phyloP scores from a whole-genome alignment of 345 rosid genomes.

The Anacardium occidentale region DNA sequence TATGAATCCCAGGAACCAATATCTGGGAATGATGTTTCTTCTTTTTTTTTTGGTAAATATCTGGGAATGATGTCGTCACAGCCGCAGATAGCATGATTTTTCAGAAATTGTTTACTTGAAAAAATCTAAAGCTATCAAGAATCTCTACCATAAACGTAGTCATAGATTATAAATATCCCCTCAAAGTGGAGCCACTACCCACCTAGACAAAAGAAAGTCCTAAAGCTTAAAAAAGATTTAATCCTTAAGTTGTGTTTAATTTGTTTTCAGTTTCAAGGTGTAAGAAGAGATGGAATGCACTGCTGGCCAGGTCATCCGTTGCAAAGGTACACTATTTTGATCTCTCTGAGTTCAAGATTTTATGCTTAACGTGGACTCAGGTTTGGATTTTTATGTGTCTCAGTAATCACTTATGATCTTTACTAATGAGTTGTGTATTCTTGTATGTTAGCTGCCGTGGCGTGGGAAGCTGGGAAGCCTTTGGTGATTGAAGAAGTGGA shows the following conservation, averaged over 20 bases:
- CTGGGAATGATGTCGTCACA: slow-evolving; percentile 9
- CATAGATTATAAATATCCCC: neutral
- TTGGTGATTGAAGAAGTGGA: slow-evolving; percentile 50
- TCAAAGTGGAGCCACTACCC: neutral
- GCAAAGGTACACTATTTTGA: slow-evolving; percentile 18
- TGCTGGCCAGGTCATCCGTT: slow-evolving; percentile 21
- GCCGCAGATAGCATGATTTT: neutral
- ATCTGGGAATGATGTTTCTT: neutral
- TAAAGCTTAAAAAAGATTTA: neutral
- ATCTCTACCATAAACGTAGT: too few species aligned
- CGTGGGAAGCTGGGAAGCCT: slow-evolving; percentile 64
- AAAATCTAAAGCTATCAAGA: neutral
- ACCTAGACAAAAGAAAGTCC: neutral
- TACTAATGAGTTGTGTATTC: too few species aligned
- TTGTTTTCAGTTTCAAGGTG: neutral
- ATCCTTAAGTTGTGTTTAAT: neutral
- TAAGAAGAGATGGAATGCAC: slow-evolving; percentile 19
- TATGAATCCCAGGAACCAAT: neutral
- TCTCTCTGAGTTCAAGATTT: neutral
- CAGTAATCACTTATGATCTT: too few species aligned
- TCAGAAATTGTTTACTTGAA: neutral
- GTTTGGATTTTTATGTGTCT: too few species aligned
- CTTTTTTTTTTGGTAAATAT: neutral
- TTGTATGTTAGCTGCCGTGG: slow-evolving; percentile 41
- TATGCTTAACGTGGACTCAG: neutral